Evolutionary conservation across 1,284 basidiomycete species (phyloP).

Genomic region (Sanghuangporus sanghuang): DNA sequence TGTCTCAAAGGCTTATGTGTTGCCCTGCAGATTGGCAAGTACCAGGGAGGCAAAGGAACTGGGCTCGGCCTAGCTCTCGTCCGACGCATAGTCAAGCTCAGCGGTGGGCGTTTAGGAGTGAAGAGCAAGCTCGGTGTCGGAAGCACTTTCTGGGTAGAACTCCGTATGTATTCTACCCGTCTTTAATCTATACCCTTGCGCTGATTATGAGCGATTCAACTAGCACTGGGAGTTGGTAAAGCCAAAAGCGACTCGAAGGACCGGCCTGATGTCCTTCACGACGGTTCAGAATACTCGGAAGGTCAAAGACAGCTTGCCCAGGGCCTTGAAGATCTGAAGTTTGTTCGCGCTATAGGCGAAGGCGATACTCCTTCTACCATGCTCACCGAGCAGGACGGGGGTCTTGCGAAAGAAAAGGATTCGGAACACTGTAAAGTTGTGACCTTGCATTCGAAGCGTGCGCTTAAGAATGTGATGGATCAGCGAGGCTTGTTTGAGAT

Average conservation of each 20-base stretch:
- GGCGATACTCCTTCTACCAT: constrained; percentile 15
- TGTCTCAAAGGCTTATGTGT: neutral
- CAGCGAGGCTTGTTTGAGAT: constrained; percentile 17
- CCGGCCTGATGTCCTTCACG: constrained; percentile 9
- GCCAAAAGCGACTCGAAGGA: constrained; percentile 5
- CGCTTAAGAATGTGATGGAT: constrained; percentile 20
- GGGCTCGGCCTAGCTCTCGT: constrained; percentile 47
- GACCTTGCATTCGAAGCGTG: constrained; percentile 5
- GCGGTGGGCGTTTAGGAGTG: constrained; percentile 41
- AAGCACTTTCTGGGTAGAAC: constrained; percentile 42
- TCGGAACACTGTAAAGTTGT: neutral
- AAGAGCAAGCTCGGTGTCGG: constrained; percentile 29
- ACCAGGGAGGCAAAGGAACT: constrained; percentile 37
- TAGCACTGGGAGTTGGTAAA: constrained; percentile 21
- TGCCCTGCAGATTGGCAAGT: constrained; percentile 18
- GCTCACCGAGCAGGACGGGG: neutral
- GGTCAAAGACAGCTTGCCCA: constrained; percentile 12
- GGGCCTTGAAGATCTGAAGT: constrained; percentile 14
- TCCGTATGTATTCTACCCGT: constrained; percentile 19
- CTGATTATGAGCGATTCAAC: neutral
- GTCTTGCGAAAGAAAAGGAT: neutral
- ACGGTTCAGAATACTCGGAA: constrained; percentile 15
- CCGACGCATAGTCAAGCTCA: constrained; percentile 44
- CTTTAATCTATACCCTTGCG: neutral
- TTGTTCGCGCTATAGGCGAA: constrained; percentile 11